Conservation (phyloP, 441 rosid genomes). For the Populus hybrid region DNA sequence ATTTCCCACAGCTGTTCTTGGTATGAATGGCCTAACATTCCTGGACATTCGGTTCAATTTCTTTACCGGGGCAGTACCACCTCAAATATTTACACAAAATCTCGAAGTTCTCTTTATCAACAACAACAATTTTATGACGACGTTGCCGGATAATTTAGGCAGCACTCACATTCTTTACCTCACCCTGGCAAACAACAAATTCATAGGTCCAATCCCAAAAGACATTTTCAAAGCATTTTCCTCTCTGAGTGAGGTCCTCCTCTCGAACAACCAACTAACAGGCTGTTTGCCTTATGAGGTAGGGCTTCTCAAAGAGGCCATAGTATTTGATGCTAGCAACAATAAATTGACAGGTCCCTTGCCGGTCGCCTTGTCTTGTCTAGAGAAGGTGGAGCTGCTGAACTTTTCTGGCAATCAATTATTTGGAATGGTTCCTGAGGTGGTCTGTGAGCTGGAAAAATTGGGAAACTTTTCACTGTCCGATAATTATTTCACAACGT, state of each 20-base stretch:
- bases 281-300: constrained; percentile 79
- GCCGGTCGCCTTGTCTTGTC: constrained; percentile 59
- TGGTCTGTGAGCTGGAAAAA: constrained; percentile 47
- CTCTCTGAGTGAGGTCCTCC: constrained; percentile 53
- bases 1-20: constrained; percentile 63
- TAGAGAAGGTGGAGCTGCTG: constrained; percentile 63
- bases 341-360: constrained; percentile 60
- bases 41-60: constrained; percentile 69
- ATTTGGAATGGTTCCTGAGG: constrained; percentile 65
- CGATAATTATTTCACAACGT: constrained; percentile 54
- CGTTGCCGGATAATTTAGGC: constrained; percentile 48
- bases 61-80: constrained; percentile 70
- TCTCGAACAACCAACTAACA: constrained; percentile 59
- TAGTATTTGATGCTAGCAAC: constrained; percentile 55
- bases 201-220: constrained; percentile 67
- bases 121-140: constrained; percentile 54
- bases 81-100: constrained; percentile 59
- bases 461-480: constrained; percentile 60
- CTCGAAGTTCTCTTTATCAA: constrained; percentile 72
- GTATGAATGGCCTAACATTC: constrained; percentile 53
- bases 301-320: constrained; percentile 53
- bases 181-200: constrained; percentile 73
- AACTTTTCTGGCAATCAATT: constrained; percentile 64
- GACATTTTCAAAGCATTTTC: constrained; percentile 56
- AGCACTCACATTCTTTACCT: constrained; percentile 51